A percentile compares a stretch with the other conserved stretches of the same genome.
Conservation (phyloP, 2,329 filamentous ascomycete species). For the Alternaria incomplexa region DNA sequence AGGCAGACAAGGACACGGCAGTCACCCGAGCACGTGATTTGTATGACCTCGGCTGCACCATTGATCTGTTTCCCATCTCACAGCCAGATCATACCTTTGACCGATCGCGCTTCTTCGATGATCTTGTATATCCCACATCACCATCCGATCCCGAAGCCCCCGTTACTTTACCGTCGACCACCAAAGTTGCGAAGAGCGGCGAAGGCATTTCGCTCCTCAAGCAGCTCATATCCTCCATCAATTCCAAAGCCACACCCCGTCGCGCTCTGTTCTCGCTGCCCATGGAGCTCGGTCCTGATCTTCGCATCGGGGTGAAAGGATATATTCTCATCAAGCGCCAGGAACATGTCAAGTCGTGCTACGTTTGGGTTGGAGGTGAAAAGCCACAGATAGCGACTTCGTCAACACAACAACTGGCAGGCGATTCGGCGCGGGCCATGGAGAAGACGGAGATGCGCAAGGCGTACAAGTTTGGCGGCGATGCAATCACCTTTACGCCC, state of each 20-base stretch:
- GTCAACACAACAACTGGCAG: conserved; percentile 75
- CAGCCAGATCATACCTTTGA: conserved; percentile 75
- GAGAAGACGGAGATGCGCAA: conserved; percentile 84
- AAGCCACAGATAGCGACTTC: conserved; percentile 78
- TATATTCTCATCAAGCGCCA: conserved; percentile 90
- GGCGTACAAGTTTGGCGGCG: conserved; percentile 94
- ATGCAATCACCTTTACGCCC: conserved; percentile 82
- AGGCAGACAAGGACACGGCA: conserved; percentile 74
- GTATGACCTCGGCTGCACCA: conserved; percentile 89
- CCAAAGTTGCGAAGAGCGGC: conserved; percentile 69
- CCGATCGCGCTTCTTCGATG: conserved; percentile 87
- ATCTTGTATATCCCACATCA: conserved; percentile 85
- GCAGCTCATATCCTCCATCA: conserved; percentile 84
- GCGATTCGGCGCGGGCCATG: conserved; percentile 77
- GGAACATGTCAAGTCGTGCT: conserved; percentile 79
- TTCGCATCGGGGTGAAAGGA: conserved; percentile 90
- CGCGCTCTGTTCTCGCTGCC: conserved; percentile 86
- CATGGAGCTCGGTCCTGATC: conserved; percentile 82
- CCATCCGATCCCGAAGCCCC: conserved; percentile 70
- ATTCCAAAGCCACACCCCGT: conserved; percentile 85
- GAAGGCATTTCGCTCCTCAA: conserved; percentile 81
- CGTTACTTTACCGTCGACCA: conserved; percentile 57
- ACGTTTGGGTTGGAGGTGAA: conserved; percentile 88
- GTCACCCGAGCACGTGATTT: conserved; percentile 90
- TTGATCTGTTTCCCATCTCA: conserved; percentile 92